These are phyloP conservation scores for Strigomonas galati DNA, from an alignment of 208 protist species.

Conservation along the genomic window DNA sequence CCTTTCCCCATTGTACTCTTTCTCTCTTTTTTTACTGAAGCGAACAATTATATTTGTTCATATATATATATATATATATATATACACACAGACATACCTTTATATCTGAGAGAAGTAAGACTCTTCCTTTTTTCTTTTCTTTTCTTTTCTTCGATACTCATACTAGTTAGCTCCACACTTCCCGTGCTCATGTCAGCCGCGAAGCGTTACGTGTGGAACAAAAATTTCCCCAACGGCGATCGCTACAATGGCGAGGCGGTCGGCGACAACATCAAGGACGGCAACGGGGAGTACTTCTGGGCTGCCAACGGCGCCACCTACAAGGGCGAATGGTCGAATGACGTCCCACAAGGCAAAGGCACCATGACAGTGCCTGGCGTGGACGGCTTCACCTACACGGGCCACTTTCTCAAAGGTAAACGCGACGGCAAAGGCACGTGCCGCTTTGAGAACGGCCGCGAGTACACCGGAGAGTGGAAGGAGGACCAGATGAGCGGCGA, in stretches of 20 bases:
- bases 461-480: conserved; percentile 80
- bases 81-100: background rate
- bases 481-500: conserved; percentile 76
- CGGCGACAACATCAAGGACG: conserved; percentile 65
- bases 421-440: conserved; percentile 71
- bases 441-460: conserved; percentile 62
- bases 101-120: background rate
- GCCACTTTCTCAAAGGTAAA: conserved; percentile 48
- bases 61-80: background rate
- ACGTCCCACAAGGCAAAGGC: conserved; percentile 57
- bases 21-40: too few species aligned
- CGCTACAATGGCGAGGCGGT: conserved; percentile 59
- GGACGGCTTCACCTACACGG: conserved; percentile 67
- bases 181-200: conserved; percentile 3
- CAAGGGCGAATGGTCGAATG: conserved; percentile 46
- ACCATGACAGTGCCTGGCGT: conserved; percentile 43
- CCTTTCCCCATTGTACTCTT: too few species aligned
- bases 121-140: background rate
- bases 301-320: conserved; percentile 50
- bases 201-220: conserved; percentile 45
- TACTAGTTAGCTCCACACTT: background rate
- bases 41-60: background rate
- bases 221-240: conserved; percentile 72
- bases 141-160: conserved; percentile 12
- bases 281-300: conserved; percentile 61